These are phyloP conservation scores for Ophiostoma montium DNA, from an alignment of 2,329 filamentous ascomycete species.

Conservation along the genomic window DNA sequence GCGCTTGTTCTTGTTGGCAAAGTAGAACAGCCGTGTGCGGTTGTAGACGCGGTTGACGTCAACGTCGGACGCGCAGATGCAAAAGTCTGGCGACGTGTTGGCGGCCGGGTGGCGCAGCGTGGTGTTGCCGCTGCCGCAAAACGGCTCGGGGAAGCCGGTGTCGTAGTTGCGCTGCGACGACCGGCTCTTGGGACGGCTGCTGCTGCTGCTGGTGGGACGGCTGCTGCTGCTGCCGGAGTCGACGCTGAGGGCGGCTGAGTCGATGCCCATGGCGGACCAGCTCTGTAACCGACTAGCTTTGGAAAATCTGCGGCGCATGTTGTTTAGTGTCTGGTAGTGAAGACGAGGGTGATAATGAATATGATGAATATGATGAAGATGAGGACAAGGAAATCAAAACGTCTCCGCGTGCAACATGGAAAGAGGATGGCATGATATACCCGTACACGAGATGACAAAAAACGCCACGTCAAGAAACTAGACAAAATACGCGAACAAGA, in stretches of 20 bases:
- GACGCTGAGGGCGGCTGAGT: conserved; percentile 4
- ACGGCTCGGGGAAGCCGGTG: conserved; percentile 39
- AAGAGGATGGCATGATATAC: no score
- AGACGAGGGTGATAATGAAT: not conserved
- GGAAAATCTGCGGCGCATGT: conserved; percentile 11
- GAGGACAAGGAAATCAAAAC: not conserved
- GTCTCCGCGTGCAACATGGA: no score
- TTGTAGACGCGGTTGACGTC: conserved; percentile 27
- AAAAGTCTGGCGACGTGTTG: conserved; percentile 40
- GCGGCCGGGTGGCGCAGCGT: conserved; percentile 49
- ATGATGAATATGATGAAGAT: not conserved
- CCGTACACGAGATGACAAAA: no score
- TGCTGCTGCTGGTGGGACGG: not conserved
- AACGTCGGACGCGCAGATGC: conserved; percentile 40
- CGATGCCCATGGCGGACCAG: conserved; percentile 12
- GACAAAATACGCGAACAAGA: no score
- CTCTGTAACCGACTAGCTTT: conserved; percentile 9
- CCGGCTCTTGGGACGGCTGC: conserved; percentile 2
- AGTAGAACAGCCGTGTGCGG: conserved; percentile 31
- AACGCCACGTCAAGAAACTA: no score
- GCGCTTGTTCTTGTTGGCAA: conserved; percentile 29
- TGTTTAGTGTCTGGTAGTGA: no score
- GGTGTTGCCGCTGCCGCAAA: conserved; percentile 39
- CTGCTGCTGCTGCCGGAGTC: not conserved
- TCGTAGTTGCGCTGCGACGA: conserved; percentile 16